Evolutionary conservation across 495 filamentous ascomycete genomes (phyloP).

Genomic region (Penicillium canescens): DNA sequence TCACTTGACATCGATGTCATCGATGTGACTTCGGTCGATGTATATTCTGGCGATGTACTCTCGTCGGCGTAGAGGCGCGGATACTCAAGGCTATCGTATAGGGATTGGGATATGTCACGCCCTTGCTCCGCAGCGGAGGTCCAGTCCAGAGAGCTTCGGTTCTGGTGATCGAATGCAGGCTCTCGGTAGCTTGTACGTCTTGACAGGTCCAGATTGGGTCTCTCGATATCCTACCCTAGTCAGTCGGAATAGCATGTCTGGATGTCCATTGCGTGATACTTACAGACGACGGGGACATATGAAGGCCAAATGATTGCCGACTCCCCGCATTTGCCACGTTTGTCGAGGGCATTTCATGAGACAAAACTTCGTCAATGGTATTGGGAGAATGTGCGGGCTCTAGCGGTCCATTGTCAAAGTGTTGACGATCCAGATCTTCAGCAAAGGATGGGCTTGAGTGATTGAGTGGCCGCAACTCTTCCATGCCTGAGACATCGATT

Average conservation of each 20-base stretch:
- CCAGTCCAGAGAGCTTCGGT: neutral
- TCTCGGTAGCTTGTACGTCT: neutral
- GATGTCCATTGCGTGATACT: neutral
- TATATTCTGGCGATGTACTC: conserved; percentile 9
- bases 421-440: no score
- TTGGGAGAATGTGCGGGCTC: neutral
- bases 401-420: no score
- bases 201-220: no score
- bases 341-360: neutral
- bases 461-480: neutral
- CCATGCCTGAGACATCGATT: neutral
- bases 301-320: conserved; percentile 19
- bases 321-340: neutral
- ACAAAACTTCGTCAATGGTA: neutral
- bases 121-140: neutral
- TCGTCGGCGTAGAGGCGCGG: conserved; percentile 3
- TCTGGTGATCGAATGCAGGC: neutral
- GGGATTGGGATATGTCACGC: neutral
- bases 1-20: conserved; percentile 15
- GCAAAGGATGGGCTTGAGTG: neutral
- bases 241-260: neutral
- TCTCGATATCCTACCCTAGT: neutral
- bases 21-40: conserved; percentile 19
- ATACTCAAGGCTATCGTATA: conserved; percentile 2
- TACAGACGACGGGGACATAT: conserved; percentile 16